Percentiles rank a stretch among this genome's conserved stretches.
These are phyloP conservation scores for Auricularia sp. DNA, from an alignment of 768 basidiomycete genomes.

Conservation along the genomic window DNA sequence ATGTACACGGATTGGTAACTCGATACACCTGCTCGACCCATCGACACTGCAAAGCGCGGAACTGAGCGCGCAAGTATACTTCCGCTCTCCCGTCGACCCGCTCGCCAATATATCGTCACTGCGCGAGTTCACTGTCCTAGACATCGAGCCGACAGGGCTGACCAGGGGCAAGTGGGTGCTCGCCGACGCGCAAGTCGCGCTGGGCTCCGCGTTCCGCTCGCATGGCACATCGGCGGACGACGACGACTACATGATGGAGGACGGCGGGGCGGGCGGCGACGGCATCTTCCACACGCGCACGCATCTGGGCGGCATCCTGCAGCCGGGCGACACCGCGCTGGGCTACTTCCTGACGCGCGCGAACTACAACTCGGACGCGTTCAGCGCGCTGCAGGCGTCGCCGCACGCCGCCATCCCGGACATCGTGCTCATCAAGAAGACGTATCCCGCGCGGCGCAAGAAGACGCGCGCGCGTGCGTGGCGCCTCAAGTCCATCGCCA, in stretches of 20 bases:
- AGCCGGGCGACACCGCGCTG: conserved; percentile 88
- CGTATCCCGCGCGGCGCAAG: conserved; percentile 88
- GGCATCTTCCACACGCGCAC: conserved; percentile 94
- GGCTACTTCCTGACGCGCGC: conserved; percentile 83
- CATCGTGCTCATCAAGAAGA: conserved; percentile 88
- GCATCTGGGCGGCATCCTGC: conserved; percentile 85
- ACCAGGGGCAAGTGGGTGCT: conserved; percentile 71
- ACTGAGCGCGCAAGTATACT: conserved; percentile 68
- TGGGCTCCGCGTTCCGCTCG: conserved; percentile 70
- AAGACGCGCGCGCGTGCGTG: conserved; percentile 78
- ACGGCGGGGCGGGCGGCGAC: conserved; percentile 46
- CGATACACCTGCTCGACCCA: conserved; percentile 85
- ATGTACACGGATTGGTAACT: conserved; percentile 86
- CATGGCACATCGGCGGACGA: conserved; percentile 31
- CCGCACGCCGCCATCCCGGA: conserved; percentile 66
- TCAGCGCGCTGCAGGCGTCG: conserved; percentile 44
- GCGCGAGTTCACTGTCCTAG: conserved; percentile 90
- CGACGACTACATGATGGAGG: conserved; percentile 51
- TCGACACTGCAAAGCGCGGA: conserved; percentile 78
- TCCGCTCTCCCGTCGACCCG: conserved; percentile 83
- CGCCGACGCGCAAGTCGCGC: conserved; percentile 83
- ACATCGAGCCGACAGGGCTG: conserved; percentile 76
- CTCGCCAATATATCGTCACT: conserved; percentile 78
- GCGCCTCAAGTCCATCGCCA: conserved; percentile 87
- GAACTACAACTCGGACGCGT: conserved; percentile 91